Evolutionary conservation across 202 grass and related monocot species (phyloP), one percentile per base, ranked within the genome.

Genomic region (Elaeis oleifera): DNA sequence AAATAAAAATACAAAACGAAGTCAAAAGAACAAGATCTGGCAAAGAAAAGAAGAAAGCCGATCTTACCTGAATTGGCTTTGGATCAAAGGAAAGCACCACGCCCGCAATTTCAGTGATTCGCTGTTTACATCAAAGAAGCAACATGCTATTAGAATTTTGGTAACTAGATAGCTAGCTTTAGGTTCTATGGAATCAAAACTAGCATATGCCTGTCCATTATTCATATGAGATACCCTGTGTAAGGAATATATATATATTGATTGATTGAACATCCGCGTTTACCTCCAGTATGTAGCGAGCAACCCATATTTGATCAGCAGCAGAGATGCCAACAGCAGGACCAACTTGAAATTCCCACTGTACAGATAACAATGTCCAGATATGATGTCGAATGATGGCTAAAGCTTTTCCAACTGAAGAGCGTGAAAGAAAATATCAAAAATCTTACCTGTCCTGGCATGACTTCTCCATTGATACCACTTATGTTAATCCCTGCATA

Each of bases 341-440:
- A 11, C 68, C 68, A 51, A 71, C 68, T 71, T 71, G 68, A 16
- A 71, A 71, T 16, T 71, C 68, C 68, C 68, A 71, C 68, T 71
- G 39, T 32, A 50, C 2, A 18, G 39, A 25, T 25, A 17, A 32
- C 49, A 18, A 22, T 49, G 66, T 18, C 48, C 23, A 48, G 16
- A 14, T 20, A 5, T 9, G 15, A 4, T n/a, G 22, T 23, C 31
- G 56, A 69, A 24, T 1, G 17, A 27, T 8, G 5, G 28, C 22
- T 4, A 65, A 16, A 16, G 24, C 14, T 31, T 24, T 52, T 11
- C 50, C 3, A 1, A 11, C 17, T 6, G 52, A 31, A 29, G 3
- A 53, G 36, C 7, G 9, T 39, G 36, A 39, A 39, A 13, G 36
- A 39, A 39, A 13, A 39, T 39, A 67, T 19, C 5, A 54, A 51